phyloP scores from a whole-genome alignment of 1,284 basidiomycete genomes.

The Chondrostereum purpureum region DNA sequence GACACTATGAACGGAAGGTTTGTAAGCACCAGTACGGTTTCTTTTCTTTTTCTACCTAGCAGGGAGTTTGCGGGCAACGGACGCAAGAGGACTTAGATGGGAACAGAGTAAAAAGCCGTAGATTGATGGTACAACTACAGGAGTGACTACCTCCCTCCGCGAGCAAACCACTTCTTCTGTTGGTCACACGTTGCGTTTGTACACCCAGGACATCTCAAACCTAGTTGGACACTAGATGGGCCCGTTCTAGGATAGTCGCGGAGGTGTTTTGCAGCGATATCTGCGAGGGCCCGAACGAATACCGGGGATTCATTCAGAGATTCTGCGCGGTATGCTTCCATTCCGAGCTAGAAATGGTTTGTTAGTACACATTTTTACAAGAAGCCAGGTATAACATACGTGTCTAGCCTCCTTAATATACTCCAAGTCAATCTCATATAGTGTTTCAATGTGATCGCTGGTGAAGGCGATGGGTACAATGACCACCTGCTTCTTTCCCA shows the following conservation, averaged over 20 bases:
- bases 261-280: slow-evolving; percentile 84
- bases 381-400: slow-evolving; percentile 39
- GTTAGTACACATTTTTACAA: slow-evolving; percentile 15
- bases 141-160: slow-evolving; percentile 32
- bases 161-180: slow-evolving; percentile 86
- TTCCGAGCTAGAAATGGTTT: slow-evolving; percentile 61
- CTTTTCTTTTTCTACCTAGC: not conserved
- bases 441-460: slow-evolving; percentile 97
- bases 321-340: slow-evolving; percentile 86
- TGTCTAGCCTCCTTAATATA: slow-evolving; percentile 88
- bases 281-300: slow-evolving; percentile 94
- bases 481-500: slow-evolving; percentile 84
- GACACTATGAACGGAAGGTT: not conserved
- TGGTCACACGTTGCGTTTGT: slow-evolving; percentile 81
- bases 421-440: slow-evolving; percentile 95
- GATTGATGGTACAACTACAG: slow-evolving; percentile 1
- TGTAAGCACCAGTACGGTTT: not conserved
- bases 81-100: not conserved
- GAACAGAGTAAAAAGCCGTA: not conserved
- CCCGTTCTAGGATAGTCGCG: slow-evolving; percentile 45
- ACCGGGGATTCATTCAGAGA: slow-evolving; percentile 98
- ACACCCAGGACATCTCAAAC: slow-evolving; percentile 90
- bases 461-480: slow-evolving; percentile 98
- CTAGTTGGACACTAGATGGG: slow-evolving; percentile 75
- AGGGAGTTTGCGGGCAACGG: not conserved